Percentiles rank a stretch among this genome's conserved stretches.
These are phyloP conservation scores for Vigna trinervia DNA, from an alignment of 306 rosid genomes.

Conservation along the genomic window DNA sequence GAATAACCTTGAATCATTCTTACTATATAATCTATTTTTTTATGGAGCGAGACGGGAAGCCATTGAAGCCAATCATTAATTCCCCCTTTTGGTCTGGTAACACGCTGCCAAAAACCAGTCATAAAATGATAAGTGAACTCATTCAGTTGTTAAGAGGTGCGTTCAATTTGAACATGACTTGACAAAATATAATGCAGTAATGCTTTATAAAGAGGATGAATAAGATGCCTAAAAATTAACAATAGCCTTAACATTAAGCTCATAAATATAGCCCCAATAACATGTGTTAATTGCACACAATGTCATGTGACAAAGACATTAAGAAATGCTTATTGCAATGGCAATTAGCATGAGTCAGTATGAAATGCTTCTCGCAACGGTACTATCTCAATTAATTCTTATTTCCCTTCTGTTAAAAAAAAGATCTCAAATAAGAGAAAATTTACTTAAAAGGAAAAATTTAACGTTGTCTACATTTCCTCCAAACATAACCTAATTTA, in stretches of 20 bases:
- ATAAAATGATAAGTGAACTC: conserved; percentile 22
- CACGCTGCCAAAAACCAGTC: conserved; percentile 65
- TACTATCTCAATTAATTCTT: conserved; percentile 12
- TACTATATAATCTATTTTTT: conserved; percentile 61
- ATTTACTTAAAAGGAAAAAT: background rate
- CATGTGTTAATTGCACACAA: conserved; percentile 1
- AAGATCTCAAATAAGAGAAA: conserved; percentile 14
- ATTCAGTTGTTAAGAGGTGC: conserved; percentile 25
- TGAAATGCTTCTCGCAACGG: background rate
- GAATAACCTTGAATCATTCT: conserved; percentile 55
- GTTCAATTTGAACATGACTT: background rate
- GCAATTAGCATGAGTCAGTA: background rate
- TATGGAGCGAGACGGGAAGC: conserved; percentile 90
- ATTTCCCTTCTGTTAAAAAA: background rate
- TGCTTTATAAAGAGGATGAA: conserved; percentile 6
- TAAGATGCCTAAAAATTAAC: conserved; percentile 1
- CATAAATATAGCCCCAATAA: background rate
- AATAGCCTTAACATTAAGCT: conserved; percentile 20
- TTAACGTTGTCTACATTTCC: background rate
- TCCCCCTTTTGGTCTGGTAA: conserved; percentile 88
- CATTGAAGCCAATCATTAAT: conserved; percentile 88
- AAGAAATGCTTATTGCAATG: background rate
- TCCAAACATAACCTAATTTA: conserved; percentile 4
- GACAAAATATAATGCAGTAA: background rate
- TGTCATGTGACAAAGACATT: background rate